These are phyloP conservation scores for Acanthamoeba rhysodes DNA, from an alignment of 208 protist species.

Conservation along the genomic window DNA sequence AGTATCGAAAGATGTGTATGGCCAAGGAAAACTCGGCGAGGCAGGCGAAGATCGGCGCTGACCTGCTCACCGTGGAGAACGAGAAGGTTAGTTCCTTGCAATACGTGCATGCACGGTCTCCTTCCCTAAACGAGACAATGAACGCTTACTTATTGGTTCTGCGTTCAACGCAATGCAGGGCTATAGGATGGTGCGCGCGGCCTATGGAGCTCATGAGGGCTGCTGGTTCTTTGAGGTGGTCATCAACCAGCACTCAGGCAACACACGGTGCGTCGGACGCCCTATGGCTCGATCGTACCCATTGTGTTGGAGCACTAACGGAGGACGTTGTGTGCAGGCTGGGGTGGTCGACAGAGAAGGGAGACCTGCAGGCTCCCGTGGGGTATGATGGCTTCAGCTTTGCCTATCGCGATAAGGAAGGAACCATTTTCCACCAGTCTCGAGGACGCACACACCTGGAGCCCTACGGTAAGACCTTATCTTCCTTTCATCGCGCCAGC, in stretches of 20 bases:
- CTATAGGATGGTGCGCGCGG: conserved; percentile 80
- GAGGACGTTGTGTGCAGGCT: conserved; percentile 22
- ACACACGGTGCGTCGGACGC: background rate
- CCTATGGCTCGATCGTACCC: background rate
- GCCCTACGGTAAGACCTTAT: conserved; percentile 47
- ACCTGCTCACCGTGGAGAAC: conserved; percentile 55
- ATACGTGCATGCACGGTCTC: no score
- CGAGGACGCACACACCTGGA: conserved; percentile 50
- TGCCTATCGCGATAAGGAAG: conserved; percentile 77
- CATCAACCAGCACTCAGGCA: conserved; percentile 58
- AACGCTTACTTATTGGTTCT: background rate
- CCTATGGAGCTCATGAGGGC: conserved; percentile 69
- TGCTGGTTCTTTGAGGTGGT: conserved; percentile 84
- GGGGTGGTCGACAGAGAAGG: conserved; percentile 79
- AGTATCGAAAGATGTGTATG: conserved; percentile 79
- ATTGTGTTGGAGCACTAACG: background rate
- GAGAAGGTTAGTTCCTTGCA: background rate
- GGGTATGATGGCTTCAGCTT: conserved; percentile 84
- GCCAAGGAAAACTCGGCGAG: conserved; percentile 79
- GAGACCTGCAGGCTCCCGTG: conserved; percentile 82
- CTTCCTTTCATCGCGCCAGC: background rate
- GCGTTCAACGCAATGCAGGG: conserved; percentile 8
- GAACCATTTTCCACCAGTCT: conserved; percentile 78
- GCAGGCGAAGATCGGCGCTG: conserved; percentile 63
- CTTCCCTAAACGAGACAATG: no score